Conservation (phyloP, 345 rosid species). For the Arabidopsis suecica region DNA sequence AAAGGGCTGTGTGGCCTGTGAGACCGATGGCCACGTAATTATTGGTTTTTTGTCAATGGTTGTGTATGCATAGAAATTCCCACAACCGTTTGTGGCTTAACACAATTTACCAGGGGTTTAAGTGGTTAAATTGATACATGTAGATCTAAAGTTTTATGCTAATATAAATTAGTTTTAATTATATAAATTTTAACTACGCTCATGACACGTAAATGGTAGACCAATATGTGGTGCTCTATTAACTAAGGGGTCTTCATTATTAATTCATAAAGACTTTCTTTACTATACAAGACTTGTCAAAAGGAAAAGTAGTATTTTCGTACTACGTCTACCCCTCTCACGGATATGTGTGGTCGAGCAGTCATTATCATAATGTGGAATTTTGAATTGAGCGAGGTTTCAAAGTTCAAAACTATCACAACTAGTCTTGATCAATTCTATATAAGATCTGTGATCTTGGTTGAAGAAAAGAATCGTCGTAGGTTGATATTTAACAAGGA, state of each 20-base stretch:
- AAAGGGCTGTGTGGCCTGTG: too few relatives aligned
- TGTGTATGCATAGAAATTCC: too few relatives aligned
- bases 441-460: constrained; percentile 9
- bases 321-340: too few relatives aligned
- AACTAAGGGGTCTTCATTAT: not conserved
- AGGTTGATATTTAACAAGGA: not conserved
- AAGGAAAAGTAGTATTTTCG: not conserved
- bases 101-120: too few relatives aligned
- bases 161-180: not conserved
- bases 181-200: too few relatives aligned
- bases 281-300: not conserved
- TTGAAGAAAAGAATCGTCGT: not conserved
- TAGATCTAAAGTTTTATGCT: not conserved
- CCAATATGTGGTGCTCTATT: not conserved
- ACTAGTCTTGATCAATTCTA: not conserved
- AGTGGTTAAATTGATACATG: too few relatives aligned
- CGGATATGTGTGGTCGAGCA: too few relatives aligned
- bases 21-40: too few relatives aligned
- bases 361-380: too few relatives aligned
- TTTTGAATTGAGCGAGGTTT: not conserved
- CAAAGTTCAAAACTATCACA: constrained; percentile 12
- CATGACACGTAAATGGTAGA: not conserved
- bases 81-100: too few relatives aligned
- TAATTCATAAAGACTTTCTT: not conserved
- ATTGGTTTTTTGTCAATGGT: too few relatives aligned